phyloP scores from a whole-genome alignment of 805 yeast genomes.

The Metschnikowia reukaufii region DNA sequence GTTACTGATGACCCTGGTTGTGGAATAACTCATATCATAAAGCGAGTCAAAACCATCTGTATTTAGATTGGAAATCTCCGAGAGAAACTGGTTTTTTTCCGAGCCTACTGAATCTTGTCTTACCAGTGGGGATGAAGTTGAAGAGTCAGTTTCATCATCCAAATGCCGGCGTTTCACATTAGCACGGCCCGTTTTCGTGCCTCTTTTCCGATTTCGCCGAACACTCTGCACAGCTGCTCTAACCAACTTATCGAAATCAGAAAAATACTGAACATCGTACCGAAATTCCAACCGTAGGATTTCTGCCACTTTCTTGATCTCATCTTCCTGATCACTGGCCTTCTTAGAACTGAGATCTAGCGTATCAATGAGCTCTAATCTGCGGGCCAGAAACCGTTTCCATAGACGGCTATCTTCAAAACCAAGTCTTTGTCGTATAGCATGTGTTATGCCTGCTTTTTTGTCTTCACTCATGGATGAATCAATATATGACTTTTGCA shows the following conservation, averaged over 20 bases:
- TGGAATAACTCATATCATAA: constrained; percentile 36
- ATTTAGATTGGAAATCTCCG: constrained; percentile 36
- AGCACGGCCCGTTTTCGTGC: constrained; percentile 31
- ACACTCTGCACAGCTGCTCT: constrained; percentile 94
- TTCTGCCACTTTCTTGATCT: constrained; percentile 75
- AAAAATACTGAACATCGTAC: constrained; percentile 54
- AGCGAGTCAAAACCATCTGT: constrained; percentile 36
- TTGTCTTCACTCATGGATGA: constrained; percentile 25
- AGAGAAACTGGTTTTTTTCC: constrained; percentile 24
- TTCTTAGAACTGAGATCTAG: constrained; percentile 62
- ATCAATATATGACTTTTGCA: constrained; percentile 1
- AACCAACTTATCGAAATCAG: constrained; percentile 86
- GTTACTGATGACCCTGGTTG: constrained; percentile 28
- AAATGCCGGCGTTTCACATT: constrained; percentile 13
- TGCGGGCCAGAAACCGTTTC: constrained; percentile 87
- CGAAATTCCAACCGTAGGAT: constrained; percentile 76
- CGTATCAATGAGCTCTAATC: constrained; percentile 85
- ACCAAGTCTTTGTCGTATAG: constrained; percentile 60
- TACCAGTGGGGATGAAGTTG: neutral
- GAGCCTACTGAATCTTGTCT: neutral
- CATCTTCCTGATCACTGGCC: constrained; percentile 90
- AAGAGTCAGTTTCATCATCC: constrained; percentile 4
- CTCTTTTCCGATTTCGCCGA: constrained; percentile 78
- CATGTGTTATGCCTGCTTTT: constrained; percentile 53
- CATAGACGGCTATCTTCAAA: constrained; percentile 82